These are phyloP conservation scores for Pichia phayaonensis DNA, from an alignment of 805 yeast genomes.

Conservation along the genomic window DNA sequence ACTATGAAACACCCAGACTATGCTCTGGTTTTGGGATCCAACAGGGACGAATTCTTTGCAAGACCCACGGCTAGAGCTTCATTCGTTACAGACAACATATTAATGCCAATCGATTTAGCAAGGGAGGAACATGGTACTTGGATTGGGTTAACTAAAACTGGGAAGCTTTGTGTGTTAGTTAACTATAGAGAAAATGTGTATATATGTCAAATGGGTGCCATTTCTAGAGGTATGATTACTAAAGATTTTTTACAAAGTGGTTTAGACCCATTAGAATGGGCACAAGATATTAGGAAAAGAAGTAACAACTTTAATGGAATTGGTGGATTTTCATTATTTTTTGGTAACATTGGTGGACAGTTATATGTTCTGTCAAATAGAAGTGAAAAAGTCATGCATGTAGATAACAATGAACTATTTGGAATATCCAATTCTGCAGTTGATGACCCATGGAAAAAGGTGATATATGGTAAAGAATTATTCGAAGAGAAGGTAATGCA, in stretches of 20 bases:
- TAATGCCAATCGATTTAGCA: conserved; percentile 71
- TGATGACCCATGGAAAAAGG: conserved; percentile 71
- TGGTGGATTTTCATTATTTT: conserved; percentile 60
- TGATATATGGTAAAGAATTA: conserved; percentile 54
- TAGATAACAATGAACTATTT: conserved; percentile 27
- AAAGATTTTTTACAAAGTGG: conserved; percentile 29
- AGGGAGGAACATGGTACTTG: conserved; percentile 80
- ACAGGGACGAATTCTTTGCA: conserved; percentile 77
- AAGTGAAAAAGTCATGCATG: conserved; percentile 22
- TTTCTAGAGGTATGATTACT: conserved; percentile 43
- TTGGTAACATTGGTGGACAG: conserved; percentile 38
- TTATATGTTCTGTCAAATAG: conserved; percentile 45
- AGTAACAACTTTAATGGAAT: conserved; percentile 29
- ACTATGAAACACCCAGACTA: conserved; percentile 65
- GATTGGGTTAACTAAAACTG: conserved; percentile 60
- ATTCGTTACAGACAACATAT: conserved; percentile 28
- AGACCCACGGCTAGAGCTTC: conserved; percentile 62
- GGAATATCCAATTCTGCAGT: conserved; percentile 66
- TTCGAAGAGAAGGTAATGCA: conserved; percentile 14
- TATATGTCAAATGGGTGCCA: conserved; percentile 1
- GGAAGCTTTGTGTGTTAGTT: conserved; percentile 64
- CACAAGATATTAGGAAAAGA: conserved; percentile 22
- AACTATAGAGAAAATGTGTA: conserved; percentile 52
- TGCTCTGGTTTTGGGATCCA: conserved; percentile 69
- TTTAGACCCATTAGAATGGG: conserved; percentile 39